Percentiles rank a stretch among this genome's conserved stretches.
Evolutionary conservation across 2,329 filamentous ascomycete genomes (phyloP).

Genomic region (Penicillium decumbens): DNA sequence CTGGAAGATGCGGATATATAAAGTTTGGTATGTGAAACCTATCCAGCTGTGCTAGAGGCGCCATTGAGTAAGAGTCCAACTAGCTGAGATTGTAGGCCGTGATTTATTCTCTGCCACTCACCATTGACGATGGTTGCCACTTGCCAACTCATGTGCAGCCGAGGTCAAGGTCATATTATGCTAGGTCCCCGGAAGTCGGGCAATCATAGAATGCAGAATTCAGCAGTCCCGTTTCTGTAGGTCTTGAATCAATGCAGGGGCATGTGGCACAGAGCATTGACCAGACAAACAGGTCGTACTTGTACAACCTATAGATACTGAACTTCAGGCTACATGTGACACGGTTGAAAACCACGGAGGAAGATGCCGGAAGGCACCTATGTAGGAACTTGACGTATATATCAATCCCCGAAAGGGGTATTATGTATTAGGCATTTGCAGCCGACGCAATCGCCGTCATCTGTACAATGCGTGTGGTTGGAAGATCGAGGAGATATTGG

Average conservation of each 20-base stretch:
- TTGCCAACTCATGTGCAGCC: too few relatives aligned
- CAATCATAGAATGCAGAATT: too few relatives aligned
- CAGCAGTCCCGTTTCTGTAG: too few relatives aligned
- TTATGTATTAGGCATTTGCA: neutral
- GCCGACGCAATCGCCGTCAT: constrained; percentile 1
- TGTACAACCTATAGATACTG: neutral
- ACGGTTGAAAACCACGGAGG: neutral
- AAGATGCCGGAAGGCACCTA: neutral
- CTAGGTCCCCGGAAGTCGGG: too few relatives aligned
- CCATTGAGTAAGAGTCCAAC: neutral
- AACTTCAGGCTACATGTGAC: constrained; percentile 4
- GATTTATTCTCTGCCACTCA: too few relatives aligned
- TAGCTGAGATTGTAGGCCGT: neutral
- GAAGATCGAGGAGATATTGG: neutral
- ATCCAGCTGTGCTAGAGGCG: too few relatives aligned
- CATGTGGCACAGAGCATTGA: neutral
- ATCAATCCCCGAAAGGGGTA: neutral
- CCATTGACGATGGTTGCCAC: too few relatives aligned
- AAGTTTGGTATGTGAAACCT: neutral
- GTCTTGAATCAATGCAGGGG: neutral
- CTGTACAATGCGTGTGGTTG: constrained; percentile 11
- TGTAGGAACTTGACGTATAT: neutral
- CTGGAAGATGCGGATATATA: neutral
- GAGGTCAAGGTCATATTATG: neutral
- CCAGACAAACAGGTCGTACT: constrained; percentile 1